Evolutionary conservation across 331 rosid species (phyloP), one percentile per base, ranked within the genome.

Genomic region (Stylosanthes scabra): DNA sequence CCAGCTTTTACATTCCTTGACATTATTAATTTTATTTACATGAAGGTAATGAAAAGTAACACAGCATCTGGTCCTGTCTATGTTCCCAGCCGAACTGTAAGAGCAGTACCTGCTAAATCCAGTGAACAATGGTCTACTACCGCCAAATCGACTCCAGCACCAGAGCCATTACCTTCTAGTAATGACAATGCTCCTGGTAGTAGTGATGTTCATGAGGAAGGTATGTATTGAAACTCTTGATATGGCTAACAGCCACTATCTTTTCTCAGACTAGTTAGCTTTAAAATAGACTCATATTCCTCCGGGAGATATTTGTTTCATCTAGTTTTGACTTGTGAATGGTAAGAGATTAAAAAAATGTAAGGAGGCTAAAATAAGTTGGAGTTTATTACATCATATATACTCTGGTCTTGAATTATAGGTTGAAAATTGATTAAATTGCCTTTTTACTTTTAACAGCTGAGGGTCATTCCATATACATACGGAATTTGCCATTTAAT

Each of bases 401-500:
- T 41, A 40, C 20, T 58, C 16, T 16, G 47, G 79, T 70, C 39
- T 72, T 63, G 40, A 72, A 72, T 63, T 72, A 8, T 15, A 70
- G 20, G 71, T 74, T 77, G 66, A 62, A 45, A 61, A 50, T 83
- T 20, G 65, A 29, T 59, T 72, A 29, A 71, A 61, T 73, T 76
- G 16, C 56, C 46, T 8, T 46, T 31, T 44, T 75, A 3, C 46
- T 81, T 60, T 63, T 80, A 66, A 63, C 80, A 88, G 96, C 83
- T 45, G 96, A 91, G 88, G 99, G 99, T 51, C 87, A 94, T 83
- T 94, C 99, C 66, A 91, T 94, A 87, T 90, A 89, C 63, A 83
- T 94, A 46, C 77, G 99, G 76, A 90, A 91, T 77, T 83, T 94
- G 89, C 97, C 97, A 13, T 91, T 81, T 70, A 89, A 88, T 75